These are phyloP conservation scores for Phytophthora sansomeana DNA, from an alignment of 352 stramenopile species.

Conservation along the genomic window DNA sequence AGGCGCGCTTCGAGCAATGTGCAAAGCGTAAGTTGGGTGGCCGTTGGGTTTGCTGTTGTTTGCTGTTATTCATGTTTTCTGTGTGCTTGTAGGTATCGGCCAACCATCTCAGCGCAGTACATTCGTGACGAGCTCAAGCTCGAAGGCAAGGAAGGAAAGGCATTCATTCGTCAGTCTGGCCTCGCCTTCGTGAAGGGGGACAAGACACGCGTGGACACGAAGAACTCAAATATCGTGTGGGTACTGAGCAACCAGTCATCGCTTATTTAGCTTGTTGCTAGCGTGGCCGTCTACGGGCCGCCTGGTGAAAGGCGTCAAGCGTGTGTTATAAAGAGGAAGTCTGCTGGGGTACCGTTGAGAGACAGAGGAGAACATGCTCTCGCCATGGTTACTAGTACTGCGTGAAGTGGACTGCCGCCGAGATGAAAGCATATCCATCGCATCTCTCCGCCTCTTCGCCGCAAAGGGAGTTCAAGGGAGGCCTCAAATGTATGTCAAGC, in stretches of 20 bases:
- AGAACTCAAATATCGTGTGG: constrained; percentile 87
- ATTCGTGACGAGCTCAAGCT: constrained; percentile 81
- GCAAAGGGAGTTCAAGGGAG: neutral
- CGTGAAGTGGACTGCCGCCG: constrained; percentile 3
- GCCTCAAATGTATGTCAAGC: neutral
- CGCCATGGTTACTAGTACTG: neutral
- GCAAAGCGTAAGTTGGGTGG: constrained; percentile 81
- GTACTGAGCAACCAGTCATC: constrained; percentile 82
- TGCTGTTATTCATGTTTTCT: constrained; percentile 25
- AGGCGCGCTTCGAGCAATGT: constrained; percentile 84
- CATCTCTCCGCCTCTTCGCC: constrained; percentile 8
- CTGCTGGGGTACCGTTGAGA: neutral
- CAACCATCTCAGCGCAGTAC: constrained; percentile 77
- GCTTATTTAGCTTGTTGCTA: constrained; percentile 68
- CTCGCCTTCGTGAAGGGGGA: constrained; percentile 72
- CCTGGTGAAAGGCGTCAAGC: neutral
- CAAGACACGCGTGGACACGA: constrained; percentile 78
- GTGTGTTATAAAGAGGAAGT: neutral
- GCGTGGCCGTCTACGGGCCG: neutral
- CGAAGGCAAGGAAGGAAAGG: constrained; percentile 68
- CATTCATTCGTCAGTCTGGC: constrained; percentile 80
- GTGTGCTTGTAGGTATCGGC: constrained; percentile 63
- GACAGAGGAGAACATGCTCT: neutral
- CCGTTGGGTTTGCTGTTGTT: neutral
- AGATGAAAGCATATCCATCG: constrained; percentile 10